phyloP scores from a whole-genome alignment of 306 rosid species.

The Arachis hypogaea region DNA sequence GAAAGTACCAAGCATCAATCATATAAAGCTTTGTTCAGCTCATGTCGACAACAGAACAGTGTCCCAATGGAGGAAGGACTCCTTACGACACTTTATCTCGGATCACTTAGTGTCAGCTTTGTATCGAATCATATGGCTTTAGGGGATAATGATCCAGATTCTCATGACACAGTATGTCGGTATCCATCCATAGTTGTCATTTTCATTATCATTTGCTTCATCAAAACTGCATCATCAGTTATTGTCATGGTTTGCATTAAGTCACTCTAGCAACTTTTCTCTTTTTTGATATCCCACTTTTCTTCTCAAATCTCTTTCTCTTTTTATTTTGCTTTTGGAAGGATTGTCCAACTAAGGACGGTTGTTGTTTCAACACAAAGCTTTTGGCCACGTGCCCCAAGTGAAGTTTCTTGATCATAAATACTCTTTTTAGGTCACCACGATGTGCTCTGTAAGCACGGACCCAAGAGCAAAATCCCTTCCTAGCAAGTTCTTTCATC shows the following conservation, averaged over 20 bases:
- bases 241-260: slow-evolving; percentile 29
- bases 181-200: slow-evolving; percentile 14
- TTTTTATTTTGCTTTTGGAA: slow-evolving; percentile 70
- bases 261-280: slow-evolving; percentile 50
- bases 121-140: neutral
- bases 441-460: slow-evolving; percentile 93
- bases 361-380: slow-evolving; percentile 85
- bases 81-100: slow-evolving; percentile 7
- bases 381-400: slow-evolving; percentile 92
- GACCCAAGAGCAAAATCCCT: slow-evolving; percentile 89
- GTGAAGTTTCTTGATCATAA: slow-evolving; percentile 91
- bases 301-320: slow-evolving; percentile 63
- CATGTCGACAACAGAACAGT: neutral
- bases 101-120: neutral
- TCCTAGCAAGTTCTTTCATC: slow-evolving; percentile 62
- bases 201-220: slow-evolving; percentile 16
- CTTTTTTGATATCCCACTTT: slow-evolving; percentile 54
- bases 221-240: neutral
- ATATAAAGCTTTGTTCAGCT: too few species aligned
- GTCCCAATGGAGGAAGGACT: neutral
- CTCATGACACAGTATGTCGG: neutral
- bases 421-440: slow-evolving; percentile 79
- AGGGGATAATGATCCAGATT: neutral
- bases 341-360: slow-evolving; percentile 76
- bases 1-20: too few species aligned